These are phyloP conservation scores for Fraxinus velutina DNA, from an alignment of 305 asterid species.

Conservation along the genomic window DNA sequence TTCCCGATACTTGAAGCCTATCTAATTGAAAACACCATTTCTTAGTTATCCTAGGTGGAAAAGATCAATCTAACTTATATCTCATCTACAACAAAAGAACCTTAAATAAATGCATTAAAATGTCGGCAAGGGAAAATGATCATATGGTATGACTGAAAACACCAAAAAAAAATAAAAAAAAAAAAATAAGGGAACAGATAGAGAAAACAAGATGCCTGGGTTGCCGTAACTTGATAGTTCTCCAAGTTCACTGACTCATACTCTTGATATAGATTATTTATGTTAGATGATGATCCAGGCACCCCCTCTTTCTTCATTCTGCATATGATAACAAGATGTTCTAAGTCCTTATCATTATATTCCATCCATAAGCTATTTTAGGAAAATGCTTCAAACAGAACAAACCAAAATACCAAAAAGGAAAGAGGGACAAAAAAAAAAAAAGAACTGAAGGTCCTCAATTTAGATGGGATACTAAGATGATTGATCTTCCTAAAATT, in stretches of 20 bases:
- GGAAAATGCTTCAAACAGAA: not conserved
- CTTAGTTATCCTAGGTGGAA: not conserved
- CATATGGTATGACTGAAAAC: not conserved
- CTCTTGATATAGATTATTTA: constrained; percentile 6
- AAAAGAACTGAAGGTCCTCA: not conserved
- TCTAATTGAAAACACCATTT: not conserved
- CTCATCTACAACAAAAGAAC: not conserved
- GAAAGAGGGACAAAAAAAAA: not conserved
- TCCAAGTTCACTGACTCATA: constrained; percentile 2
- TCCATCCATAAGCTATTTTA: not conserved
- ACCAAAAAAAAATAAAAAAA: not conserved
- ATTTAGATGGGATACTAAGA: not conserved
- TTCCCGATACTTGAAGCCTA: not conserved
- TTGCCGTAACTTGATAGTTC: constrained; percentile 1
- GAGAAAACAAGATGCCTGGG: not conserved
- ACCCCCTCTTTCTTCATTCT: constrained; percentile 14
- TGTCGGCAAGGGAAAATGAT: not conserved
- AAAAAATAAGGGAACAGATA: not conserved
- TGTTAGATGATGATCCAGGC: not conserved
- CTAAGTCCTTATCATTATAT: not conserved
- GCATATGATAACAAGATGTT: constrained; percentile 1
- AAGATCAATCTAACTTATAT: not conserved
- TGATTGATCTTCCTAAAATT: not conserved
- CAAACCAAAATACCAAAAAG: not conserved
- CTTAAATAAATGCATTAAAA: not conserved